phyloP scores from a whole-genome alignment of 208 protist species.

The Acanthamoeba healyi region DNA sequence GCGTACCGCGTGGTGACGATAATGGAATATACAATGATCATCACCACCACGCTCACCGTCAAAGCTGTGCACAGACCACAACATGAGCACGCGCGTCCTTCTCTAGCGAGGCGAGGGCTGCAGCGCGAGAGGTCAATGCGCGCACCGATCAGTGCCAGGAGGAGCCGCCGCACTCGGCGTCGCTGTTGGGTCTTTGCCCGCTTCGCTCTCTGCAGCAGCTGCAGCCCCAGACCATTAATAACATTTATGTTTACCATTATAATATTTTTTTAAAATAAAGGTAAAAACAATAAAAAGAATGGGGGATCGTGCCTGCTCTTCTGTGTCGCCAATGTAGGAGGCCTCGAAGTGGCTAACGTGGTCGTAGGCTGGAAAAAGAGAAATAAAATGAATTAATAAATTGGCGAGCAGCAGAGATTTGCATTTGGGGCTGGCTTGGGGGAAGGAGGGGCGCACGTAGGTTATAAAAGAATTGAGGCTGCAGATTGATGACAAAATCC shows the following conservation, averaged over 20 bases:
- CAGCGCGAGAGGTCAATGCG: too few relatives aligned
- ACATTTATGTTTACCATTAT: background rate
- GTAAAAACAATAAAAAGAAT: background rate
- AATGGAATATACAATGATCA: constrained; percentile 59
- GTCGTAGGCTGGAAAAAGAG: background rate
- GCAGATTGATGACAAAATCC: constrained; percentile 45
- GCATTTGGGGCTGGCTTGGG: background rate
- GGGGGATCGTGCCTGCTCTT: background rate
- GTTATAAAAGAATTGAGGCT: constrained; percentile 24
- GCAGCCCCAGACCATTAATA: background rate
- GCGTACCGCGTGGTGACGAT: constrained; percentile 10
- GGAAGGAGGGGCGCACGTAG: background rate
- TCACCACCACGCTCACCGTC: constrained; percentile 59
- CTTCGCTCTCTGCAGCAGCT: constrained; percentile 12
- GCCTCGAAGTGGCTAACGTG: constrained; percentile 14
- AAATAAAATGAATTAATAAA: background rate
- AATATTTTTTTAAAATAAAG: constrained; percentile 17
- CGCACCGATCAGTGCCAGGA: constrained; percentile 11
- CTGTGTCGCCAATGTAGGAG: constrained; percentile 34
- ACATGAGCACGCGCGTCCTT: too few relatives aligned
- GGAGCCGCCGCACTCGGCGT: background rate
- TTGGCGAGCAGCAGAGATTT: background rate
- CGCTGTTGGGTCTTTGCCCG: constrained; percentile 8
- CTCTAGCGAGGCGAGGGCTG: too few relatives aligned
- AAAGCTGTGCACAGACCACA: too few relatives aligned